Conservation (phyloP, 192 early-diverging fungal species). For the Endogone sp. region DNA sequence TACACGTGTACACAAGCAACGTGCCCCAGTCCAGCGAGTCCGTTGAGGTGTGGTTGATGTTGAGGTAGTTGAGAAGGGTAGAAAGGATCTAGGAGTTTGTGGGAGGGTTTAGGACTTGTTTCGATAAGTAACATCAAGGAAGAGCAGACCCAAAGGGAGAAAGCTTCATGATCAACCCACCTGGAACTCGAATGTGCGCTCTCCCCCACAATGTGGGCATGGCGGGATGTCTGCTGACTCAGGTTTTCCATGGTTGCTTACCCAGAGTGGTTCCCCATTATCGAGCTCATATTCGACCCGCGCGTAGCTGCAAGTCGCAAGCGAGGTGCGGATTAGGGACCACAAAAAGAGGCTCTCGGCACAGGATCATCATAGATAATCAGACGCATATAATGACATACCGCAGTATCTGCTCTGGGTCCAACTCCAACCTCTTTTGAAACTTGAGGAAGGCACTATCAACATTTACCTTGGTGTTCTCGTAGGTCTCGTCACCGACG, state of each 20-base stretch:
- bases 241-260: constrained; percentile 67
- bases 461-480: constrained; percentile 80
- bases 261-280: constrained; percentile 70
- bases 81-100: constrained; percentile 65
- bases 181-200: constrained; percentile 90
- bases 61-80: constrained; percentile 77
- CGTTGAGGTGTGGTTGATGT: constrained; percentile 61
- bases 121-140: too few relatives aligned
- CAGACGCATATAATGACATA: constrained; percentile 40
- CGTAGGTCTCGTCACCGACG: constrained; percentile 55
- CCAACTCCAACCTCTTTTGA: constrained; percentile 72
- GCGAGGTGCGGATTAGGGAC: background rate
- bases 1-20: constrained; percentile 82
- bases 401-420: constrained; percentile 85
- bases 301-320: constrained; percentile 41
- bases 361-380: too few relatives aligned
- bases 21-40: constrained; percentile 91
- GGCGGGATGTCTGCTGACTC: constrained; percentile 43
- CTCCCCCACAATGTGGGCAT: constrained; percentile 70
- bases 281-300: constrained; percentile 56
- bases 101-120: background rate
- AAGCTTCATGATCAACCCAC: too few relatives aligned
- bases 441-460: constrained; percentile 89
- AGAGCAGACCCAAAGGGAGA: too few relatives aligned
- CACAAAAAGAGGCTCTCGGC: too few relatives aligned